Conservation (phyloP, 2,329 filamentous ascomycete species). For the Talaromyces sp. region DNA sequence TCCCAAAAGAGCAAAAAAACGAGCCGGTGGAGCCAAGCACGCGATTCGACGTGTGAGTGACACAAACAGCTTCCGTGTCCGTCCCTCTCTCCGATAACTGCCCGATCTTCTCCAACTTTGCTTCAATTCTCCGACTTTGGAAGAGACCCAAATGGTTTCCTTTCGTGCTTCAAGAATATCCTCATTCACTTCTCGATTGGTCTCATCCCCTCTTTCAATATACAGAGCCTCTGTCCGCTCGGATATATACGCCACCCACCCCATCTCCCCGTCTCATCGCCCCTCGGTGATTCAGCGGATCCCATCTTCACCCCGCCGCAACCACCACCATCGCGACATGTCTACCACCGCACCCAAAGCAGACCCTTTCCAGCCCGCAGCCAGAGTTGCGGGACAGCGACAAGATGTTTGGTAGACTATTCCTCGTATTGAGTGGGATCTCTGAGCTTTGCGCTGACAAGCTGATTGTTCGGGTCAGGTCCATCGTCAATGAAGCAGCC, state of each 20-base stretch:
- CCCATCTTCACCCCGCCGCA: constrained; percentile 15
- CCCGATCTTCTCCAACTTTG: background rate
- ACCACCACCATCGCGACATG: constrained; percentile 33
- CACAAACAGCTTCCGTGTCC: background rate
- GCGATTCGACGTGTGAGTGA: constrained; percentile 1
- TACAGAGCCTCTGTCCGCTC: background rate
- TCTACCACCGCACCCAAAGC: constrained; percentile 36
- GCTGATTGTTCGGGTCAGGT: constrained; percentile 40
- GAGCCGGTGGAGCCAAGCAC: constrained; percentile 7
- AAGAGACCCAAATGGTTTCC: background rate
- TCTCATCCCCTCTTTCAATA: background rate
- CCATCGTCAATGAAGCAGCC: constrained; percentile 66
- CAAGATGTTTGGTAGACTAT: constrained; percentile 49
- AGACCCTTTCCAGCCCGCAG: constrained; percentile 47
- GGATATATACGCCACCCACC: background rate
- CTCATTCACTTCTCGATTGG: background rate
- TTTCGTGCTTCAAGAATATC: background rate
- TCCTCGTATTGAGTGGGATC: no score
- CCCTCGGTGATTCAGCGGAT: constrained; percentile 10
- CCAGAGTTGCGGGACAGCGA: constrained; percentile 48
- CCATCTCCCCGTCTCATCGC: background rate
- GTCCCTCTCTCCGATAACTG: background rate
- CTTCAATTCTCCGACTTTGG: no score
- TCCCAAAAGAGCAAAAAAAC: constrained; percentile 1
- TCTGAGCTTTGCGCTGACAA: constrained; percentile 6